Evolutionary conservation across 1,284 basidiomycete species (phyloP).

Genomic region (Termitomyces sp.): DNA sequence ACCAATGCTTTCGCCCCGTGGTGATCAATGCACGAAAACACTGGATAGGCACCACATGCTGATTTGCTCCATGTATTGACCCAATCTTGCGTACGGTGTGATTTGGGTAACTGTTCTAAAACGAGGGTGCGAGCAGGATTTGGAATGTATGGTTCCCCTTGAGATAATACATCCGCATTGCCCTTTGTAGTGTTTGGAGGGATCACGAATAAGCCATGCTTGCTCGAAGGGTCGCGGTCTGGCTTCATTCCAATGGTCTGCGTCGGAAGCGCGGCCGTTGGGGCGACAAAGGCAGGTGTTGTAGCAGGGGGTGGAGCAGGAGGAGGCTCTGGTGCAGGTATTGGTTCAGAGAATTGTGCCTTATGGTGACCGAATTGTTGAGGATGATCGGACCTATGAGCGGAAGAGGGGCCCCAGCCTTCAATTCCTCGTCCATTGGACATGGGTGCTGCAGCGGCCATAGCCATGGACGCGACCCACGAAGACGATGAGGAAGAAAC

Average conservation of each 20-base stretch:
- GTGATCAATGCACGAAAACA: conserved; percentile 33
- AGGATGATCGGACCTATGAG: conserved; percentile 7
- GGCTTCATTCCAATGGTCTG: conserved; percentile 29
- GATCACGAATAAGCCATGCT: conserved; percentile 36
- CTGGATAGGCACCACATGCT: conserved; percentile 32
- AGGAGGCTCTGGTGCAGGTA: conserved; percentile 1
- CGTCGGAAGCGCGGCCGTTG: conserved; percentile 10
- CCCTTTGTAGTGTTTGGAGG: conserved; percentile 12
- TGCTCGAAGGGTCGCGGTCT: conserved; percentile 36
- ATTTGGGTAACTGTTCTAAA: conserved; percentile 53
- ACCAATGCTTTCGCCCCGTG: conserved; percentile 45
- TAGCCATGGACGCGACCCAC: conserved; percentile 39
- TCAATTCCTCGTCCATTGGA: conserved; percentile 5
- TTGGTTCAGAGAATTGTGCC: background rate
- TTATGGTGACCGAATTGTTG: conserved; percentile 6
- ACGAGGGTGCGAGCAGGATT: conserved; percentile 49
- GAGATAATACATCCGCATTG: background rate
- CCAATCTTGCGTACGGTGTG: conserved; percentile 38
- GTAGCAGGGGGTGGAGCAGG: conserved; percentile 5
- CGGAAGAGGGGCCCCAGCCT: background rate
- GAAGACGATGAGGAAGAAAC: conserved; percentile 22
- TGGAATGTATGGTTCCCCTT: conserved; percentile 28
- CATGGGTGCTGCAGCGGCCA: conserved; percentile 22
- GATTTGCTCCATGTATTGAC: conserved; percentile 41
- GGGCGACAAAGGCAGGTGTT: background rate